A percentile compares a stretch with the other conserved stretches of the same genome.
phyloP scores from a whole-genome alignment of 2,329 filamentous ascomycete species.

The Colletotrichum simmondsii region DNA sequence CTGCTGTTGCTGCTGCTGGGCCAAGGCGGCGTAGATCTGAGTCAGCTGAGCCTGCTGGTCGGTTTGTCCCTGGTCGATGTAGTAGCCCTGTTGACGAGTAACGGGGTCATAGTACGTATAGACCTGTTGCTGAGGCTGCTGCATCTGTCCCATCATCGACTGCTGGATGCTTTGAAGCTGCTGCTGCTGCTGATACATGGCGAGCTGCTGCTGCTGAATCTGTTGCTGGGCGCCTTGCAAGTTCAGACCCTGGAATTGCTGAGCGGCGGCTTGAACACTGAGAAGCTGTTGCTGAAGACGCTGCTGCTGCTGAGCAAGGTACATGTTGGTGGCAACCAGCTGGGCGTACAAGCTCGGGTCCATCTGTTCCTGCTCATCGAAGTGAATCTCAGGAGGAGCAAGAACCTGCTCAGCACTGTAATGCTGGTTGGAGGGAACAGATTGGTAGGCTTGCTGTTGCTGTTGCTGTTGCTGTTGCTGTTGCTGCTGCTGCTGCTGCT shows the following conservation, averaged over 20 bases:
- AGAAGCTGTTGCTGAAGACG: constrained; percentile 93
- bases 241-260: constrained; percentile 83
- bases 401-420: constrained; percentile 85
- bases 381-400: constrained; percentile 82
- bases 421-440: constrained; percentile 53
- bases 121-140: constrained; percentile 83
- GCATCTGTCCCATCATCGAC: constrained; percentile 43
- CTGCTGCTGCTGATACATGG: constrained; percentile 56
- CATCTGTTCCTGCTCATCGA: constrained; percentile 79
- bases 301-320: constrained; percentile 94
- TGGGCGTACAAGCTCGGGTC: constrained; percentile 90
- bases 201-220: constrained; percentile 56
- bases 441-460: constrained; percentile 38
- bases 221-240: constrained; percentile 65
- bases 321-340: constrained; percentile 89
- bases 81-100: constrained; percentile 86
- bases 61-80: constrained; percentile 73
- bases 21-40: constrained; percentile 41
- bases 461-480: constrained; percentile 47
- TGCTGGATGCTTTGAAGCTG: constrained; percentile 60
- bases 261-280: constrained; percentile 82
- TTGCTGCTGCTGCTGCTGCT: constrained; percentile 47
- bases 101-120: constrained; percentile 87
- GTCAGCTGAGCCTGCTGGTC: constrained; percentile 55
- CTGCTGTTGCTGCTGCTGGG: constrained; percentile 50